A percentile compares a stretch with the other conserved stretches of the same genome.
These are phyloP conservation scores for Flagelloscypha sp. DNA, from an alignment of 768 basidiomycete genomes.

Conservation along the genomic window DNA sequence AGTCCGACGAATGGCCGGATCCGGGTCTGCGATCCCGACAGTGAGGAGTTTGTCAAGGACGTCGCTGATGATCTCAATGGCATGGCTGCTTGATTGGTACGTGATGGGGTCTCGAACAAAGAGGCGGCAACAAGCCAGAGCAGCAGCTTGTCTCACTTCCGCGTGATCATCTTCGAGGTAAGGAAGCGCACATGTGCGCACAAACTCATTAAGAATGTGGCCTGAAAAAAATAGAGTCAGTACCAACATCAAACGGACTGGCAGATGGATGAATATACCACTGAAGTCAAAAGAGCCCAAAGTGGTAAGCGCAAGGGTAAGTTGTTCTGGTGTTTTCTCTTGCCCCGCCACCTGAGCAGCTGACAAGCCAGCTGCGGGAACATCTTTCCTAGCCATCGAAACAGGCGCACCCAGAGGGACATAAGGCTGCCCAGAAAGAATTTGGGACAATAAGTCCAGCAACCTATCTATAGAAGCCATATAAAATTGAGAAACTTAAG, in stretches of 20 bases:
- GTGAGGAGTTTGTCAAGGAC: constrained; percentile 95
- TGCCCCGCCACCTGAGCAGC: constrained; percentile 36
- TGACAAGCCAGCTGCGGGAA: constrained; percentile 43
- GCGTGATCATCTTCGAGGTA: constrained; percentile 90
- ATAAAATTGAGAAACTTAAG: not conserved
- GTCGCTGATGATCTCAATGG: constrained; percentile 94
- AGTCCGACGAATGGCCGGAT: constrained; percentile 73
- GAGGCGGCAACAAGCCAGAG: constrained; percentile 82
- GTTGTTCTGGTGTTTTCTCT: constrained; percentile 58
- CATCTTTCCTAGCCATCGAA: constrained; percentile 47
- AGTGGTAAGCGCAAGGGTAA: constrained; percentile 79
- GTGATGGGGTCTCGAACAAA: constrained; percentile 95
- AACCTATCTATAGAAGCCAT: constrained; percentile 59
- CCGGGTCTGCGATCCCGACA: constrained; percentile 95
- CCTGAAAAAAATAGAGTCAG: constrained; percentile 35
- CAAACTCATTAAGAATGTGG: constrained; percentile 92
- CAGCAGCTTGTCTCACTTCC: constrained; percentile 84
- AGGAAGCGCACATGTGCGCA: constrained; percentile 82
- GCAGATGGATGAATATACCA: constrained; percentile 38
- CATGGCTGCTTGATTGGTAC: constrained; percentile 90
- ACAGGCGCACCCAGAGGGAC: constrained; percentile 81
- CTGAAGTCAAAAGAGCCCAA: constrained; percentile 92
- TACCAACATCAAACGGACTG: not conserved
- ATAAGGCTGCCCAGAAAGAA: constrained; percentile 79
- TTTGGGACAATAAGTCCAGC: constrained; percentile 73